phyloP scores from a whole-genome alignment of 148 eudicot genomes.

The Hydrangea macrophylla region DNA sequence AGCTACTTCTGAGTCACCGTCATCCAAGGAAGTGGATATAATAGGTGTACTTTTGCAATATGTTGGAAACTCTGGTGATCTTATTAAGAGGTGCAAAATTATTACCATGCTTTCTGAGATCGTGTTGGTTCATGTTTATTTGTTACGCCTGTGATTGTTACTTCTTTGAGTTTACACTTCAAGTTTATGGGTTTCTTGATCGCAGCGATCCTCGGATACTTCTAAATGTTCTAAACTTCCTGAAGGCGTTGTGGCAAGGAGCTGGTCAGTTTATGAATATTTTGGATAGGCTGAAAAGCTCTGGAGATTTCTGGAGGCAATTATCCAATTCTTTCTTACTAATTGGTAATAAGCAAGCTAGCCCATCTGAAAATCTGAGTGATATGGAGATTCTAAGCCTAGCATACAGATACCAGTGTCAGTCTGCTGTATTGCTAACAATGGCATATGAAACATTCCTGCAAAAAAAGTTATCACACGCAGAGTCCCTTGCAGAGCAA shows the following conservation, averaged over 20 bases:
- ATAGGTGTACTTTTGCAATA: constrained; percentile 52
- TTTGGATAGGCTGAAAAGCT: constrained; percentile 58
- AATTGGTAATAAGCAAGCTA: constrained; percentile 21
- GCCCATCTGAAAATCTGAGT: constrained; percentile 26
- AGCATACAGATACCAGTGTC: constrained; percentile 51
- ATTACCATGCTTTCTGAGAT: neutral
- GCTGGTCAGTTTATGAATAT: constrained; percentile 69
- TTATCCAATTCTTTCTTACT: constrained; percentile 42
- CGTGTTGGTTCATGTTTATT: neutral
- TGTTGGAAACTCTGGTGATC: constrained; percentile 42
- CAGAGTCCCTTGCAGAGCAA: constrained; percentile 37
- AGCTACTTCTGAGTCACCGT: constrained; percentile 29
- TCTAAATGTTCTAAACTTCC: constrained; percentile 51
- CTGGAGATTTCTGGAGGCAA: constrained; percentile 65
- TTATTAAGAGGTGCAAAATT: constrained; percentile 52
- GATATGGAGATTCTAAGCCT: constrained; percentile 38
- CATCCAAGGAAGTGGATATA: constrained; percentile 38
- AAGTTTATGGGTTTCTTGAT: constrained; percentile 15
- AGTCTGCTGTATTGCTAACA: constrained; percentile 58
- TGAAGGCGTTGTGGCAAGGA: constrained; percentile 83
- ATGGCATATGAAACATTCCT: constrained; percentile 66
- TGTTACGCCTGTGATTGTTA: neutral
- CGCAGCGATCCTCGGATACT: constrained; percentile 60
- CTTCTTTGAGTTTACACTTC: neutral
- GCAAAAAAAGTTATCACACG: constrained; percentile 69